A percentile compares a stretch with the other conserved stretches of the same genome.
Evolutionary conservation across 306 rosid species (phyloP).

Genomic region (Lathyrus sativus): DNA sequence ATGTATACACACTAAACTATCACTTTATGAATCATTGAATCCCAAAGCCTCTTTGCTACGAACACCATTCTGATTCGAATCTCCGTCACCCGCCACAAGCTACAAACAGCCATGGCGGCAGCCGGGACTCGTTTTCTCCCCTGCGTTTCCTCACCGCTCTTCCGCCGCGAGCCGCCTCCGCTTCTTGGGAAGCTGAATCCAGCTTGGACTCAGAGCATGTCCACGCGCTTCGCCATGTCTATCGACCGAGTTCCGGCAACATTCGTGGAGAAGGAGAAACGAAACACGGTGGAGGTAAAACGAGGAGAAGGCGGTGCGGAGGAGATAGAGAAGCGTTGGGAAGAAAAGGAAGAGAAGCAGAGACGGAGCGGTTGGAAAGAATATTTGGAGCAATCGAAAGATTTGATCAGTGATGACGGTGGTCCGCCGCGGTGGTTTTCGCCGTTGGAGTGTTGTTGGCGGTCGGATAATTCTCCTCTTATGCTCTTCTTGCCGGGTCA

Average conservation of each 20-base stretch:
- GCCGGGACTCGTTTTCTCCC: constrained; percentile 40
- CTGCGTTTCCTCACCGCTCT: constrained; percentile 18
- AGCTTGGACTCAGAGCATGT: background rate
- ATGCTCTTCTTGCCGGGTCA: constrained; percentile 81
- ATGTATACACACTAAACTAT: background rate
- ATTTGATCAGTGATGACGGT: constrained; percentile 49
- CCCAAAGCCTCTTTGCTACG: background rate
- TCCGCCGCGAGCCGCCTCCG: constrained; percentile 28
- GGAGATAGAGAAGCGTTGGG: background rate
- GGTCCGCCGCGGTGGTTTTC: constrained; percentile 95
- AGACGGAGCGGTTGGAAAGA: constrained; percentile 44
- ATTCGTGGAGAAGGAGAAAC: constrained; percentile 7
- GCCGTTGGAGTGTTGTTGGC: constrained; percentile 64
- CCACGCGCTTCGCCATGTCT: constrained; percentile 43
- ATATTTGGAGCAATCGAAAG: constrained; percentile 57
- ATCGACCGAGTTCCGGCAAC: constrained; percentile 34
- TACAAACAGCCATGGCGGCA: constrained; percentile 45
- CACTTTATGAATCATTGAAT: background rate
- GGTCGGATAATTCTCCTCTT: constrained; percentile 56
- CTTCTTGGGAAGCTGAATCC: constrained; percentile 19
- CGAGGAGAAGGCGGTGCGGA: background rate
- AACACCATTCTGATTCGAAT: constrained; percentile 15
- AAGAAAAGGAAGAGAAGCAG: constrained; percentile 34
- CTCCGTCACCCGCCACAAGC: background rate
- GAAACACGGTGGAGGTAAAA: constrained; percentile 13